Conservation (phyloP, 2,329 filamentous ascomycete species). For the Lomentospora prolificans region DNA sequence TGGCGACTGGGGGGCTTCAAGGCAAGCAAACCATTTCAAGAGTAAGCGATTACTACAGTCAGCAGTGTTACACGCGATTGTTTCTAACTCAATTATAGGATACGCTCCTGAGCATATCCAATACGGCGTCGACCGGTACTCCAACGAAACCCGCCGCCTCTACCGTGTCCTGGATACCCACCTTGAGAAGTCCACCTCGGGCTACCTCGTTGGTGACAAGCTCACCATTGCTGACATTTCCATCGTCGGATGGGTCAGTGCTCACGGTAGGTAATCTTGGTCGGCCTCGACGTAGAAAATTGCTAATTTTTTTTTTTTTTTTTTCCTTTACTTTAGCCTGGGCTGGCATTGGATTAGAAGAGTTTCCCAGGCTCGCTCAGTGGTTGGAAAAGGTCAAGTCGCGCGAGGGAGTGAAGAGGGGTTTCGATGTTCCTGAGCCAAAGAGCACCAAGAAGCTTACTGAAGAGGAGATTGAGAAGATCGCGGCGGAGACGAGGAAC, state of each 20-base stretch:
- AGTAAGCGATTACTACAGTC: slow-evolving; percentile 31
- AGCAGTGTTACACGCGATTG: too few relatives aligned
- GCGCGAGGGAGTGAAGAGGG: slow-evolving; percentile 65
- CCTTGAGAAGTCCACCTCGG: slow-evolving; percentile 45
- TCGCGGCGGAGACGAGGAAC: slow-evolving; percentile 38
- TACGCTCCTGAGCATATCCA: slow-evolving; percentile 76
- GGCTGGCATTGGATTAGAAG: slow-evolving; percentile 48
- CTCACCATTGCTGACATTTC: slow-evolving; percentile 71
- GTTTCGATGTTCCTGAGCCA: slow-evolving; percentile 61
- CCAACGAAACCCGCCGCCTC: slow-evolving; percentile 73
- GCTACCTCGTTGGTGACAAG: slow-evolving; percentile 57
- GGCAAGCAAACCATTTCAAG: slow-evolving; percentile 73
- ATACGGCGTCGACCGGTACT: slow-evolving; percentile 75
- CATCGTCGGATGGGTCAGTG: slow-evolving; percentile 67
- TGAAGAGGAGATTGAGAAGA: slow-evolving; percentile 45
- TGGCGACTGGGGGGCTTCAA: too few relatives aligned
- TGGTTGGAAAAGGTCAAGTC: slow-evolving; percentile 66
- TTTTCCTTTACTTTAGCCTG: slow-evolving; percentile 20
- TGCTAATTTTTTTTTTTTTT: background rate
- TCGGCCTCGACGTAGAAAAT: background rate
- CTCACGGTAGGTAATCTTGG: slow-evolving; percentile 28
- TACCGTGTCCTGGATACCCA: slow-evolving; percentile 70
- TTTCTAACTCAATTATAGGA: slow-evolving; percentile 25
- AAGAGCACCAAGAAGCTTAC: slow-evolving; percentile 34
- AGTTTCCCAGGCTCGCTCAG: slow-evolving; percentile 65